Conservation (phyloP, 2,329 filamentous ascomycete species). For the Proliferodiscus dingleyae region DNA sequence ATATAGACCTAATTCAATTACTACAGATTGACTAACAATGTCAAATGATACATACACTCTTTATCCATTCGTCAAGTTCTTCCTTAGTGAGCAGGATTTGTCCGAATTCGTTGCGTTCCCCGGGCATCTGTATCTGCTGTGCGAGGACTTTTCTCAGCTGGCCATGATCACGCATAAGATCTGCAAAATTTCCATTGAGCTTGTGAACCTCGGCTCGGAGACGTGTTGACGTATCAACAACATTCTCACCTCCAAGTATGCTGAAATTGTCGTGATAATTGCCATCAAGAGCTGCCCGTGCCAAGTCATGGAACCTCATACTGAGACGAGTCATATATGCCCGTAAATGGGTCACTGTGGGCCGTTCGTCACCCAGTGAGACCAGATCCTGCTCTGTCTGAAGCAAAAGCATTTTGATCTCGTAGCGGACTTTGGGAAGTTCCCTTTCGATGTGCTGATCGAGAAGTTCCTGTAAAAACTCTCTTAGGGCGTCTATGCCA, state of each 20-base stretch:
- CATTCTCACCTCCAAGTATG: neutral
- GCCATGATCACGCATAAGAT: conserved; percentile 8
- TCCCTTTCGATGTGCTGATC: conserved; percentile 30
- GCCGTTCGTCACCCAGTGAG: conserved; percentile 16
- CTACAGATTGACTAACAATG: conserved; percentile 11
- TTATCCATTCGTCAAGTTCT: conserved; percentile 8
- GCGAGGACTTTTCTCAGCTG: neutral
- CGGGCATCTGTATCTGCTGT: neutral
- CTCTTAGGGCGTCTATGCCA: conserved; percentile 16
- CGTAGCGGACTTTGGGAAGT: conserved; percentile 25
- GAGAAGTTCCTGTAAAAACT: conserved; percentile 25
- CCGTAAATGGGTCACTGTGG: conserved; percentile 17
- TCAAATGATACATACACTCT: conserved; percentile 6
- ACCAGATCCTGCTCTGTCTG: conserved; percentile 8
- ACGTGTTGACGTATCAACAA: conserved; percentile 17
- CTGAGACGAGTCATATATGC: conserved; percentile 21
- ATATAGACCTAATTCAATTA: conserved; percentile 4
- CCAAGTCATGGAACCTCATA: conserved; percentile 23
- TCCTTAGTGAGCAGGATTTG: conserved; percentile 5
- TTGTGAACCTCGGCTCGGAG: conserved; percentile 28
- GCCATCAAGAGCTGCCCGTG: conserved; percentile 24
- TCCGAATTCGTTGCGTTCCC: neutral
- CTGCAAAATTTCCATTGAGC: conserved; percentile 22
- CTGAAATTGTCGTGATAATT: conserved; percentile 6
- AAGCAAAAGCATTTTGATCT: conserved; percentile 18